Conservation (phyloP, 108 stramenopile genomes). For the Cyclotella atomus region DNA sequence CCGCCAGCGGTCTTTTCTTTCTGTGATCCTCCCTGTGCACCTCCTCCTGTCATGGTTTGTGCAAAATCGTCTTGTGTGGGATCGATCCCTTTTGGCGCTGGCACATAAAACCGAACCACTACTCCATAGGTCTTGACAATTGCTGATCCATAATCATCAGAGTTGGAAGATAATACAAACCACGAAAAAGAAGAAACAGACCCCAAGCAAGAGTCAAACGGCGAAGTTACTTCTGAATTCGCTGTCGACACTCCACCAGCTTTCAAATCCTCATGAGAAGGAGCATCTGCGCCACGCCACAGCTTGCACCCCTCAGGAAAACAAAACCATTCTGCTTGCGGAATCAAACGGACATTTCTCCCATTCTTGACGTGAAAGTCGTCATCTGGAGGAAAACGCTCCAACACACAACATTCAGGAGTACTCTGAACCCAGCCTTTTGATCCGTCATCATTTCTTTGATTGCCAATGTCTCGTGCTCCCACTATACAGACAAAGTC, state of each 20-base stretch:
- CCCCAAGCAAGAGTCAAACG: constrained; percentile 81
- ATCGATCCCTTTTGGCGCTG: constrained; percentile 81
- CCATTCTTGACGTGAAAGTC: constrained; percentile 74
- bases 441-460: constrained; percentile 66
- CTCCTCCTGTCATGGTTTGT: constrained; percentile 47
- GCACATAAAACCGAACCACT: constrained; percentile 83
- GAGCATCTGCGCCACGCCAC: constrained; percentile 84
- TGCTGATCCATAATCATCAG: constrained; percentile 81
- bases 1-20: constrained; percentile 11
- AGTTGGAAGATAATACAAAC: constrained; percentile 86
- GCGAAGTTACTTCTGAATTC: constrained; percentile 57
- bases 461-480: constrained; percentile 77
- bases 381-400: constrained; percentile 78
- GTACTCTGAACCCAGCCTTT: constrained; percentile 86
- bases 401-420: constrained; percentile 78
- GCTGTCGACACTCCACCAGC: constrained; percentile 71
- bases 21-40: background rate
- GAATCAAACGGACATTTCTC: constrained; percentile 57
- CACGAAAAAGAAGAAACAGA: constrained; percentile 86
- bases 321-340: constrained; percentile 87
- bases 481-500: constrained; percentile 85
- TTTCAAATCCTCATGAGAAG: constrained; percentile 72
- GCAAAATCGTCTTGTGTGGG: constrained; percentile 84
- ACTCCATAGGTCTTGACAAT: constrained; percentile 82
- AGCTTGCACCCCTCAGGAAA: constrained; percentile 83